Conservation (phyloP, 108 stramenopile species). For the Discostella stelligeroides region DNA sequence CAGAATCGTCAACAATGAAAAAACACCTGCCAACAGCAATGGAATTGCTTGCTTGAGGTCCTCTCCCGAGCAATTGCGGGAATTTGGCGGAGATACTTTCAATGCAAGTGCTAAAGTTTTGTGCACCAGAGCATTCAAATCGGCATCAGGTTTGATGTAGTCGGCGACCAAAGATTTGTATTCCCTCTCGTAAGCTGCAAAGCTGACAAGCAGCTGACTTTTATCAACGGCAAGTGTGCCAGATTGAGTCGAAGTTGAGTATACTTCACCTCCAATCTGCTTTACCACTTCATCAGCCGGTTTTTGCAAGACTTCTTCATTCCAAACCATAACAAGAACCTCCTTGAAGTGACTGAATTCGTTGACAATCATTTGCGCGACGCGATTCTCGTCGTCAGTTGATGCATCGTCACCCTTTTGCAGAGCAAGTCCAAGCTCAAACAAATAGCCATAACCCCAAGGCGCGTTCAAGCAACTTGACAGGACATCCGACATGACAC, state of each 20-base stretch:
- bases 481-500: conserved; percentile 53
- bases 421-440: conserved; percentile 61
- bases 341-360: conserved; percentile 71
- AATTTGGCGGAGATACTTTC: conserved; percentile 43
- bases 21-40: conserved; percentile 54
- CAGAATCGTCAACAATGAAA: conserved; percentile 58
- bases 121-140: conserved; percentile 50
- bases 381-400: conserved; percentile 49
- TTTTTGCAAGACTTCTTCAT: conserved; percentile 63
- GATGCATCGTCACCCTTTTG: conserved; percentile 52
- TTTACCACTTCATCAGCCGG: too few species aligned
- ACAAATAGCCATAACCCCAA: too few species aligned
- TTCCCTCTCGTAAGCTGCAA: conserved; percentile 43
- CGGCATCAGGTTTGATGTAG: conserved; percentile 55
- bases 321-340: conserved; percentile 68
- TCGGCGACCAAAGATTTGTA: conserved; percentile 59
- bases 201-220: conserved; percentile 46
- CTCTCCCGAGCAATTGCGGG: conserved; percentile 24
- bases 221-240: conserved; percentile 33
- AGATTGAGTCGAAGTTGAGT: not conserved
- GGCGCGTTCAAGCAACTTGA: conserved; percentile 50
- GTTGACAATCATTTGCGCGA: too few species aligned
- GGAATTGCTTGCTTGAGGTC: conserved; percentile 42
- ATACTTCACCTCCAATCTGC: conserved; percentile 37
- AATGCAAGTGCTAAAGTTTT: conserved; percentile 41